Evolutionary conservation across 1,284 basidiomycete species (phyloP).

Genomic region (Termitomyces sp.): DNA sequence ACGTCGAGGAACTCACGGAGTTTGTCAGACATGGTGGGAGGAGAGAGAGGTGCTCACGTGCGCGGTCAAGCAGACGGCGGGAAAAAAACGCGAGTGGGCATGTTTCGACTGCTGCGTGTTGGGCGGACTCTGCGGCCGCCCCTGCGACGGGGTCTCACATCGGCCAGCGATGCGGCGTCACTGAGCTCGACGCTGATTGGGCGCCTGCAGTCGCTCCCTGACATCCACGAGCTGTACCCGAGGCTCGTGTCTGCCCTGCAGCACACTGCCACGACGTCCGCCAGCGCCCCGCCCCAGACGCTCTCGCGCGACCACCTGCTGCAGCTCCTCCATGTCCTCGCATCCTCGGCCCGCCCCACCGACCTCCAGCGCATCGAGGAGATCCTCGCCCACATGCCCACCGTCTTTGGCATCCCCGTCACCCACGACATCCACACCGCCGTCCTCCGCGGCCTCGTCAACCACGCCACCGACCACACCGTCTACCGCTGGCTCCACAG

Average conservation of each 20-base stretch:
- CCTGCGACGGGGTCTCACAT: too few relatives aligned
- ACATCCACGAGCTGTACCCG: conserved; percentile 34
- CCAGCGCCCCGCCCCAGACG: conserved; percentile 12
- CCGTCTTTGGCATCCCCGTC: conserved; percentile 38
- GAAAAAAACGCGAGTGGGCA: too few relatives aligned
- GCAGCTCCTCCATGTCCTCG: conserved; percentile 38
- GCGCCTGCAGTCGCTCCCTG: conserved; percentile 25
- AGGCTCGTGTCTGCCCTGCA: conserved; percentile 23
- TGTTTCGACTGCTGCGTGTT: too few relatives aligned
- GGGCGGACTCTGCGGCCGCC: too few relatives aligned
- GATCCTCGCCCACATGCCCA: conserved; percentile 42
- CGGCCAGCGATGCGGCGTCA: neutral
- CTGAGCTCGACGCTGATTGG: conserved; percentile 19
- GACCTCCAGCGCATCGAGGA: conserved; percentile 46
- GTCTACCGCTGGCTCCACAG: conserved; percentile 43
- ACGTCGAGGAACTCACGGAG: conserved; percentile 88
- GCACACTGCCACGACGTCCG: conserved; percentile 16
- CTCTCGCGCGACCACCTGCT: conserved; percentile 28
- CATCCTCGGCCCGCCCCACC: conserved; percentile 39
- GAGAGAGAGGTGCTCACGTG: too few relatives aligned
- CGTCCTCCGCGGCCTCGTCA: conserved; percentile 42
- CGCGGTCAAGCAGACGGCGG: too few relatives aligned
- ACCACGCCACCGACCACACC: conserved; percentile 35
- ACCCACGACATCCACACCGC: conserved; percentile 37
- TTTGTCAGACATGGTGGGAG: conserved; percentile 77